These are phyloP conservation scores for Diaporthe helianthi DNA, from an alignment of 2,329 filamentous ascomycete species.

Conservation along the genomic window DNA sequence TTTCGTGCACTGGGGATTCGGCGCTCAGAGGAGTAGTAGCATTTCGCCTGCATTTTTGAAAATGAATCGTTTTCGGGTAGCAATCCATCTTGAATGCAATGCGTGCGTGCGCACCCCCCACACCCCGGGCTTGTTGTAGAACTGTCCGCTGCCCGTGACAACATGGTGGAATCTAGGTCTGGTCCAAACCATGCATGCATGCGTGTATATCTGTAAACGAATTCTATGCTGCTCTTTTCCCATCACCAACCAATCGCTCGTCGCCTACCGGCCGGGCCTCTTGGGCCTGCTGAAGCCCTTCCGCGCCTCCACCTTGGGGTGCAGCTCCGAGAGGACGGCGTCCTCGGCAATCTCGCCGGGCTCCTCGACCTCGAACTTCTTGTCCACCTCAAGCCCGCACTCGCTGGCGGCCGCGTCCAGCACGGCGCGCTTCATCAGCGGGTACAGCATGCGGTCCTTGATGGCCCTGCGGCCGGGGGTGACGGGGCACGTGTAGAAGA, in stretches of 20 bases:
- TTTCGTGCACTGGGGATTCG: neutral
- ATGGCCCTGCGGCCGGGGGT: constrained; percentile 71
- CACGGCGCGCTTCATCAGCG: constrained; percentile 72
- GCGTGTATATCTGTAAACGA: neutral
- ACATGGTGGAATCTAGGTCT: neutral
- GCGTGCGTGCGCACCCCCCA: too few relatives aligned
- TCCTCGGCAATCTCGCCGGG: constrained; percentile 75
- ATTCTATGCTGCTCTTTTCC: too few relatives aligned
- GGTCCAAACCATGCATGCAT: neutral
- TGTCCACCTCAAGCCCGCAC: constrained; percentile 70
- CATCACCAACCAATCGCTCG: neutral
- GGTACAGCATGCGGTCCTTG: constrained; percentile 87
- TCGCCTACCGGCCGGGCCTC: constrained; percentile 69
- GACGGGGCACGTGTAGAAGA: constrained; percentile 82
- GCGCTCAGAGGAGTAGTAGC: constrained; percentile 14
- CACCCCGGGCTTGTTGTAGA: neutral
- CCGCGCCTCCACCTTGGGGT: constrained; percentile 70
- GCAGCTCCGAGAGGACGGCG: constrained; percentile 69
- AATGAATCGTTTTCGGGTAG: neutral
- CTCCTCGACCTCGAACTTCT: constrained; percentile 73
- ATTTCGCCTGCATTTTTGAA: constrained; percentile 20
- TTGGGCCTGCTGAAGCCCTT: constrained; percentile 79
- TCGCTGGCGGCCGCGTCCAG: constrained; percentile 70
- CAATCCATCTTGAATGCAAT: neutral
- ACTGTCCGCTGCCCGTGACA: neutral